phyloP scores from a whole-genome alignment of 2,329 filamentous ascomycete species.

The Paracamarosporium sp. region DNA sequence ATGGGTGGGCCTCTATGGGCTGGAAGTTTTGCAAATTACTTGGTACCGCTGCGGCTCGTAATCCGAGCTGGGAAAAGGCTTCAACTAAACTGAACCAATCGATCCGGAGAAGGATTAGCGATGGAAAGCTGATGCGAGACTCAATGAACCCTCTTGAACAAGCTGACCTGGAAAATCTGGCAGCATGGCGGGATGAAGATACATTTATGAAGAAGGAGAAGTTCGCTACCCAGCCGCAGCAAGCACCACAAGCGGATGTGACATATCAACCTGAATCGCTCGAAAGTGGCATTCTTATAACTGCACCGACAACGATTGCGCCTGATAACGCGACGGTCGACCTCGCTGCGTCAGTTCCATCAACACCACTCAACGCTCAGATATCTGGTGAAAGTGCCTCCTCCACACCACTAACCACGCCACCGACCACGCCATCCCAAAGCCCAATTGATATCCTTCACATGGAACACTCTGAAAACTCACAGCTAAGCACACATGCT shows the following conservation, averaged over 20 bases:
- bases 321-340: neutral
- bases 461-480: neutral
- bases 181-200: slow-evolving; percentile 8
- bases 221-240: slow-evolving; percentile 9
- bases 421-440: slow-evolving; percentile 4
- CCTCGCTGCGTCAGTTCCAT: neutral
- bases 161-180: slow-evolving; percentile 14
- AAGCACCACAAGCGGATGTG: neutral
- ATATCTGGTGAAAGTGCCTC: slow-evolving; percentile 1
- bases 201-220: slow-evolving; percentile 12
- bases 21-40: slow-evolving; percentile 21
- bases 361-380: neutral
- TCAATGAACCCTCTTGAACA: slow-evolving; percentile 13
- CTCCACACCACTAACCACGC: slow-evolving; percentile 6
- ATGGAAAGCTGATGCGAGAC: slow-evolving; percentile 9
- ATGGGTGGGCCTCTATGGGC: slow-evolving; percentile 18
- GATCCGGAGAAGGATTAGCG: slow-evolving; percentile 17
- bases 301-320: neutral
- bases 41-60: slow-evolving; percentile 14
- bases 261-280: slow-evolving; percentile 4
- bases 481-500: neutral
- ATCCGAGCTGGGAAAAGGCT: slow-evolving; percentile 18
- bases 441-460: neutral
- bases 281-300: neutral
- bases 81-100: slow-evolving; percentile 21